phyloP scores from a whole-genome alignment of 805 yeast species.

The Pichia sporocuriosa region DNA sequence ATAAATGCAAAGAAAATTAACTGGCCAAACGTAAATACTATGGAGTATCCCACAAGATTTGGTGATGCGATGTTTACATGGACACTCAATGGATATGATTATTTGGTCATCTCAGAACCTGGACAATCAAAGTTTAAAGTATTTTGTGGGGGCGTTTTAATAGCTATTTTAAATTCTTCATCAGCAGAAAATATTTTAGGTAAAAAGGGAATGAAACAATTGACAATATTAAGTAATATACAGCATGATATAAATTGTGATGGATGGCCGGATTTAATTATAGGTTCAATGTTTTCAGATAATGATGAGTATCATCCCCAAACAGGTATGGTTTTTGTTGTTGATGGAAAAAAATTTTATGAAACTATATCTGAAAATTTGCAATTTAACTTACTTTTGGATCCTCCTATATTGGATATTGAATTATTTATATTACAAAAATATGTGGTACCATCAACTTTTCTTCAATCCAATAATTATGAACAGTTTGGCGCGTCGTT shows the following conservation, averaged over 20 bases:
- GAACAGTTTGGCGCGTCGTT: slow-evolving; percentile 38
- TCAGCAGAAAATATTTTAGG: slow-evolving; percentile 32
- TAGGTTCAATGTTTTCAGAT: slow-evolving; percentile 40
- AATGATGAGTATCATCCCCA: slow-evolving; percentile 14
- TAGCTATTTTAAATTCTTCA: slow-evolving; percentile 19
- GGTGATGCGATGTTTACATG: slow-evolving; percentile 36
- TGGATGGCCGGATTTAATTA: slow-evolving; percentile 35
- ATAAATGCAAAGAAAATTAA: too few species aligned
- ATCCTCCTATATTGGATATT: slow-evolving; percentile 1
- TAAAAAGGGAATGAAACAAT: slow-evolving; percentile 34
- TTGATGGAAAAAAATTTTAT: slow-evolving; percentile 16
- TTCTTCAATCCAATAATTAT: slow-evolving; percentile 24
- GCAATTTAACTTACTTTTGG: background rate
- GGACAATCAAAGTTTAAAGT: slow-evolving; percentile 41
- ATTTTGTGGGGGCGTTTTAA: slow-evolving; percentile 17
- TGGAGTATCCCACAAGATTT: slow-evolving; percentile 30
- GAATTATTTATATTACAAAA: slow-evolving; percentile 3
- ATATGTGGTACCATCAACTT: slow-evolving; percentile 17
- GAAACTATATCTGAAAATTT: background rate
- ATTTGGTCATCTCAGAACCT: slow-evolving; percentile 44
- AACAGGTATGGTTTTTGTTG: slow-evolving; percentile 12
- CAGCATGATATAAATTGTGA: slow-evolving; percentile 31
- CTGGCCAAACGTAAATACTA: too few species aligned
- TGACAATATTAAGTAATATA: slow-evolving; percentile 31
- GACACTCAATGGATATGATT: slow-evolving; percentile 25